Conservation (phyloP, 805 yeast genomes). For the Sugiyamaella qingdaonensis region DNA sequence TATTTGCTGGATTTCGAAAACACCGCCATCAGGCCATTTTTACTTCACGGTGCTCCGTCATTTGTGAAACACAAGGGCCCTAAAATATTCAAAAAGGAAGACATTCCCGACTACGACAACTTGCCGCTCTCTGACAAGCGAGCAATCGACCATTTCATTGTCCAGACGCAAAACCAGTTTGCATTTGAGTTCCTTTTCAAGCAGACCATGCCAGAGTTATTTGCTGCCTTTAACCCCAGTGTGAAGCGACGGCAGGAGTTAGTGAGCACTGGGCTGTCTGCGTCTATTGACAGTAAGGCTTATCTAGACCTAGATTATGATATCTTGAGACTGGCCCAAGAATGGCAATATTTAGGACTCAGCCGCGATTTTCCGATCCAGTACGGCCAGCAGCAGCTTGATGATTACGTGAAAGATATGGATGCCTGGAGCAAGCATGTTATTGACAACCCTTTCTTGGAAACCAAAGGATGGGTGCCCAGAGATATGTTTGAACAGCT, state of each 20-base stretch:
- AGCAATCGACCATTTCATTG: conserved; percentile 81
- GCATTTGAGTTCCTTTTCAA: conserved; percentile 79
- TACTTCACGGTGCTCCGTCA: conserved; percentile 72
- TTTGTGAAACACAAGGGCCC: conserved; percentile 87
- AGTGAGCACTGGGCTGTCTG: conserved; percentile 27
- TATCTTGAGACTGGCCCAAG: conserved; percentile 26
- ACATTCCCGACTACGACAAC: conserved; percentile 63
- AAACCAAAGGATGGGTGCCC: conserved; percentile 94
- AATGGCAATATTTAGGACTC: conserved; percentile 26
- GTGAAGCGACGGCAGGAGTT: conserved; percentile 48
- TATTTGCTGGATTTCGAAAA: conserved; percentile 82
- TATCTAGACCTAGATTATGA: conserved; percentile 32
- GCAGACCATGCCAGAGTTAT: conserved; percentile 51
- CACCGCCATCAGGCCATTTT: conserved; percentile 72
- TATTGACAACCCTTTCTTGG: conserved; percentile 73
- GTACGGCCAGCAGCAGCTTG: conserved; percentile 55
- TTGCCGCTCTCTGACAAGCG: conserved; percentile 69
- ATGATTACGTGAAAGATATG: conserved; percentile 52
- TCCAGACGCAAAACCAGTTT: conserved; percentile 86
- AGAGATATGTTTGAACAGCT: conserved; percentile 82
- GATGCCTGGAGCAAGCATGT: conserved; percentile 65
- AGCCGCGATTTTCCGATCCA: conserved; percentile 51
- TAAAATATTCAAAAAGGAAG: conserved; percentile 73
- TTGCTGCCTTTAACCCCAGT: conserved; percentile 77
- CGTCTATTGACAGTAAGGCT: conserved; percentile 21